These are phyloP conservation scores for Laburnicola sp. DNA, from an alignment of 2,329 filamentous ascomycete species.

Conservation along the genomic window DNA sequence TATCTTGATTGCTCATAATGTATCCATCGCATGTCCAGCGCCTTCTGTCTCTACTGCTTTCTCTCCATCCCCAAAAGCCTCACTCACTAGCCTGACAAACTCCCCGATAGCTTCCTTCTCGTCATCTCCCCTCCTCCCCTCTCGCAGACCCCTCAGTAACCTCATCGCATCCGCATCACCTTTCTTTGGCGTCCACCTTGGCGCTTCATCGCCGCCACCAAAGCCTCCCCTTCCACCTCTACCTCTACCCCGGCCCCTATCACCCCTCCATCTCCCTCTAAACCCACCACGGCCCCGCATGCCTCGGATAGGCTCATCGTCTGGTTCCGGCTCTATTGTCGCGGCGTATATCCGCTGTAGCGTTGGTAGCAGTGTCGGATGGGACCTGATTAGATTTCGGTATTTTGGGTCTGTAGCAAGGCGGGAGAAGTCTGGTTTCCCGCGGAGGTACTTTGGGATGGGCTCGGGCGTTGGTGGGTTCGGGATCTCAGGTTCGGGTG, in stretches of 20 bases:
- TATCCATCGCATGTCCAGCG: slow-evolving; percentile 6
- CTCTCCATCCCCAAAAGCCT: slow-evolving; percentile 24
- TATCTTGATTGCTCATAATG: neutral
- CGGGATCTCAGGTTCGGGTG: slow-evolving; percentile 20
- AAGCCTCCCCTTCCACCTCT: neutral
- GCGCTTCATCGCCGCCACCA: slow-evolving; percentile 3
- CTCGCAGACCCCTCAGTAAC: slow-evolving; percentile 29
- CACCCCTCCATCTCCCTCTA: slow-evolving; percentile 20
- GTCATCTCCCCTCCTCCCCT: slow-evolving; percentile 33
- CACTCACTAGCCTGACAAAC: slow-evolving; percentile 41
- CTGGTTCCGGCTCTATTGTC: slow-evolving; percentile 38
- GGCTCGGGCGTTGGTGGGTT: slow-evolving; percentile 34
- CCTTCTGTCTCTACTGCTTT: slow-evolving; percentile 9
- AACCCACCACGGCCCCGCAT: slow-evolving; percentile 14
- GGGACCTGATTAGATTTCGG: slow-evolving; percentile 29
- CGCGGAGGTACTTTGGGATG: slow-evolving; percentile 35
- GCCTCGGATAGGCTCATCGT: slow-evolving; percentile 24
- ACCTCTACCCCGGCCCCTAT: slow-evolving; percentile 23
- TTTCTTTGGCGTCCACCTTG: slow-evolving; percentile 30
- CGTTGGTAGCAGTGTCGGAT: slow-evolving; percentile 28
- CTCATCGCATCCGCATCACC: slow-evolving; percentile 37
- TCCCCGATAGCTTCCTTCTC: slow-evolving; percentile 47
- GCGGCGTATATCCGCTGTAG: slow-evolving; percentile 40
- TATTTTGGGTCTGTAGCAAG: slow-evolving; percentile 34
- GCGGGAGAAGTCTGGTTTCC: slow-evolving; percentile 36